A percentile compares a stretch with the other conserved stretches of the same genome.
Evolutionary conservation across 257 asterid species (phyloP).

Genomic region (Coffea eugenioides): DNA sequence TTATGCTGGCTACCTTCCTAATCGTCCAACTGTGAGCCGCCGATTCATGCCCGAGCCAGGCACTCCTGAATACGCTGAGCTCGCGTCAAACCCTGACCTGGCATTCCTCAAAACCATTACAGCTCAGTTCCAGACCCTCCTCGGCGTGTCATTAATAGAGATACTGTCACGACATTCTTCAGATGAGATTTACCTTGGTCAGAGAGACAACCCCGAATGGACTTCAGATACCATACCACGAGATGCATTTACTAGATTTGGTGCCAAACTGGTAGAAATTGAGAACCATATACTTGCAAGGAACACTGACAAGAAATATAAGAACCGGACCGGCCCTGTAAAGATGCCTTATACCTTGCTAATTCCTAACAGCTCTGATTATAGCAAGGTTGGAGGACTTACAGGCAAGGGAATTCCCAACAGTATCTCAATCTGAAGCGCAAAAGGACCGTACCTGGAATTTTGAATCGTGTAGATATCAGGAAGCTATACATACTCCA

Average conservation of each 20-base stretch:
- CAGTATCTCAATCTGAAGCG: constrained; percentile 59
- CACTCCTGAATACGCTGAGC: constrained; percentile 52
- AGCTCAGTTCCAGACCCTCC: constrained; percentile 64
- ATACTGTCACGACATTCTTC: constrained; percentile 66
- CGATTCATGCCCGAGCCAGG: constrained; percentile 62
- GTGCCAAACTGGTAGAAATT: constrained; percentile 33
- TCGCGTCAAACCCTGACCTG: constrained; percentile 46
- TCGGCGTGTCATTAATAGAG: constrained; percentile 66
- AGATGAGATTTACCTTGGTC: constrained; percentile 74
- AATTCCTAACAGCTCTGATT: constrained; percentile 47
- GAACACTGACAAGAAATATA: constrained; percentile 34
- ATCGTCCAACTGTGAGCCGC: constrained; percentile 76
- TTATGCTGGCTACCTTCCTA: constrained; percentile 78
- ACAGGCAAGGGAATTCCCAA: constrained; percentile 78
- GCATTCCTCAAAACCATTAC: constrained; percentile 71
- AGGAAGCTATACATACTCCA: neutral
- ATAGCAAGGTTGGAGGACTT: constrained; percentile 50
- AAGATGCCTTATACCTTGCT: constrained; percentile 54
- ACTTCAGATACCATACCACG: constrained; percentile 35
- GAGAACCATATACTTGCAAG: constrained; percentile 41
- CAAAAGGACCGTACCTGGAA: neutral
- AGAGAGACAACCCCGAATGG: constrained; percentile 59
- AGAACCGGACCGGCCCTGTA: constrained; percentile 63
- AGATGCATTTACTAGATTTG: constrained; percentile 52
- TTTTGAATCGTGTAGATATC: neutral